These are phyloP conservation scores for Lentinula novae-zelandiae DNA, from an alignment of 1,284 basidiomycete genomes.

Conservation along the genomic window DNA sequence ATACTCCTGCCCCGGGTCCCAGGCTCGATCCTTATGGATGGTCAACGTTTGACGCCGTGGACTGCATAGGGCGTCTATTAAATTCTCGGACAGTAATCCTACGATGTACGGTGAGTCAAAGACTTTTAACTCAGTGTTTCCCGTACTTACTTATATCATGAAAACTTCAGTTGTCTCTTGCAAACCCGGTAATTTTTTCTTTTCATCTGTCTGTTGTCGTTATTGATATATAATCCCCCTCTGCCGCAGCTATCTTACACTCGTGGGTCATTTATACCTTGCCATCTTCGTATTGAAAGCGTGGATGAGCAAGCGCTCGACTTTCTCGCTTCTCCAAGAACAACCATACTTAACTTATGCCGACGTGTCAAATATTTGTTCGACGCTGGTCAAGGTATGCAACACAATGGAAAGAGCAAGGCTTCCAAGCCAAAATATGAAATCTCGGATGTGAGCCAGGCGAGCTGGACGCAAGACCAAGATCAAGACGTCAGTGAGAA, in stretches of 20 bases:
- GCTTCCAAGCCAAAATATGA: not conserved
- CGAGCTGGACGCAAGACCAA: not conserved
- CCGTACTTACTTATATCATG: not conserved
- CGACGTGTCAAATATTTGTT: slow-evolving; percentile 3
- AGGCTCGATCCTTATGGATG: slow-evolving; percentile 5
- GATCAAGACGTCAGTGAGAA: not conserved
- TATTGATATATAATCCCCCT: not conserved
- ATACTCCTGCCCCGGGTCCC: slow-evolving; percentile 5
- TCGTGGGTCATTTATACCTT: slow-evolving; percentile 8
- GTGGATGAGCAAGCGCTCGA: slow-evolving; percentile 6
- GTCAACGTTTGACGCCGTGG: slow-evolving; percentile 1
- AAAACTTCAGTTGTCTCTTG: not conserved
- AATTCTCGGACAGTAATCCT: not conserved
- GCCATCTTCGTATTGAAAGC: slow-evolving; percentile 6
- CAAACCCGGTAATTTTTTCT: not conserved
- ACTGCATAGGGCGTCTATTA: not conserved
- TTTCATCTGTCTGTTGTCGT: not conserved
- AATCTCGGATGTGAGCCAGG: not conserved
- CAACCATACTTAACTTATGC: not conserved
- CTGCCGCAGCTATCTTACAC: slow-evolving; percentile 2
- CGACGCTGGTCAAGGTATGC: slow-evolving; percentile 5
- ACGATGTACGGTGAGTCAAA: not conserved
- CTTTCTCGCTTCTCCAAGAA: not conserved
- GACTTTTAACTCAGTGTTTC: not conserved
- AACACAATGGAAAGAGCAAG: slow-evolving; percentile 1